phyloP scores from a whole-genome alignment of 139 green algal genomes.

The Tetradesmus lagerheimii region DNA sequence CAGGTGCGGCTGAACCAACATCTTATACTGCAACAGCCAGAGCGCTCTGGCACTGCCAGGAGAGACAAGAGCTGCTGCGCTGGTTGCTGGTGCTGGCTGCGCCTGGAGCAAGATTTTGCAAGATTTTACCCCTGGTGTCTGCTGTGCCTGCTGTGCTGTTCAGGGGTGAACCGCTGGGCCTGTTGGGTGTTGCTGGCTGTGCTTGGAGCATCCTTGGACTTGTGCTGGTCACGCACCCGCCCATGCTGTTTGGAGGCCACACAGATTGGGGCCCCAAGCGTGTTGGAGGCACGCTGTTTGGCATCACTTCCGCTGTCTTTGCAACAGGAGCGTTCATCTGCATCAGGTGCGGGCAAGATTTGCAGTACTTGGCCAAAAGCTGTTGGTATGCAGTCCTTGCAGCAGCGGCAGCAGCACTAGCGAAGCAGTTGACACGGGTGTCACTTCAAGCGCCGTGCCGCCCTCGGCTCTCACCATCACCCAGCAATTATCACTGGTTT shows the following conservation, averaged over 20 bases:
- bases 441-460: too few species aligned
- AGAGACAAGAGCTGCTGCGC: too few species aligned
- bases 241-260: slow-evolving; percentile 56
- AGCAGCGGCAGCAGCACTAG: too few species aligned
- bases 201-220: slow-evolving; percentile 50
- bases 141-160: background rate
- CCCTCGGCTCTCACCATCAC: too few species aligned
- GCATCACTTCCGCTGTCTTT: slow-evolving; percentile 49
- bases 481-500: too few species aligned
- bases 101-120: too few species aligned
- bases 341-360: slow-evolving; percentile 47
- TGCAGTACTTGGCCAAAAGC: background rate
- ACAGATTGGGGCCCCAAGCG: slow-evolving; percentile 46
- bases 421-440: too few species aligned
- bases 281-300: slow-evolving; percentile 47
- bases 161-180: slow-evolving; percentile 38
- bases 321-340: slow-evolving; percentile 61
- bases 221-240: slow-evolving; percentile 57
- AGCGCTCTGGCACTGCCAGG: too few species aligned
- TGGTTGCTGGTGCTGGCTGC: too few species aligned
- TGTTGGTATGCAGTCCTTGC: background rate
- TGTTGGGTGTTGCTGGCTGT: slow-evolving; percentile 46
- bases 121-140: background rate
- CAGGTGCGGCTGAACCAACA: background rate
- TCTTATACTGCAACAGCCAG: too few species aligned